Percentiles rank a stretch among this genome's conserved stretches.
These are phyloP conservation scores for Lachnellula arida DNA, from an alignment of 2,329 filamentous ascomycete species.

Conservation along the genomic window DNA sequence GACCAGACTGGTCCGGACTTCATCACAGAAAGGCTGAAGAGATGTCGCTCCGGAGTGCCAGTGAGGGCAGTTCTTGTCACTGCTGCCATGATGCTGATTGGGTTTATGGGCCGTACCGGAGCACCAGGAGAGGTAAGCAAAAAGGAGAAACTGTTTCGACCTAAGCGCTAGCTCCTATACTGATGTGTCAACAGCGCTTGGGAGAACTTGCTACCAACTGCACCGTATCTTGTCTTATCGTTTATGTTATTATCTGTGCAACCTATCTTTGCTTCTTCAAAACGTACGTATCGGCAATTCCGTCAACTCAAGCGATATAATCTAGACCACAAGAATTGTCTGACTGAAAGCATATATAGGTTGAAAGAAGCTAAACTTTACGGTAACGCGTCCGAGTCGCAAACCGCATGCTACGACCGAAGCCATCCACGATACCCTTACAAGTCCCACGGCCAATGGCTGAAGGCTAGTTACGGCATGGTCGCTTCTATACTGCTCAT, in stretches of 20 bases:
- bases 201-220: conserved; percentile 36
- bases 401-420: conserved; percentile 34
- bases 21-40: conserved; percentile 35
- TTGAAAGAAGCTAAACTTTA: conserved; percentile 37
- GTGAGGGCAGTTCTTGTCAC: conserved; percentile 38
- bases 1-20: conserved; percentile 38
- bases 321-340: neutral
- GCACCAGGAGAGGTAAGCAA: conserved; percentile 33
- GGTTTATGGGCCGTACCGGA: conserved; percentile 37
- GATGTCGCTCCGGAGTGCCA: conserved; percentile 37
- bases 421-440: conserved; percentile 35
- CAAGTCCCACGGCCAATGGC: conserved; percentile 38
- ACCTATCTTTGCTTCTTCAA: conserved; percentile 38
- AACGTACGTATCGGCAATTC: conserved; percentile 26
- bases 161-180: neutral
- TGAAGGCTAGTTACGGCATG: conserved; percentile 35
- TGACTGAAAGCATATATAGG: conserved; percentile 20
- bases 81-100: conserved; percentile 35
- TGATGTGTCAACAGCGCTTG: conserved; percentile 30
- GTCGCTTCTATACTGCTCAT: conserved; percentile 32
- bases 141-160: neutral
- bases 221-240: conserved; percentile 37
- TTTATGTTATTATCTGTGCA: conserved; percentile 37
- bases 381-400: conserved; percentile 35
- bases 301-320: neutral